Conservation (phyloP, 2,329 filamentous ascomycete genomes). For the Blastomyces silverae region DNA sequence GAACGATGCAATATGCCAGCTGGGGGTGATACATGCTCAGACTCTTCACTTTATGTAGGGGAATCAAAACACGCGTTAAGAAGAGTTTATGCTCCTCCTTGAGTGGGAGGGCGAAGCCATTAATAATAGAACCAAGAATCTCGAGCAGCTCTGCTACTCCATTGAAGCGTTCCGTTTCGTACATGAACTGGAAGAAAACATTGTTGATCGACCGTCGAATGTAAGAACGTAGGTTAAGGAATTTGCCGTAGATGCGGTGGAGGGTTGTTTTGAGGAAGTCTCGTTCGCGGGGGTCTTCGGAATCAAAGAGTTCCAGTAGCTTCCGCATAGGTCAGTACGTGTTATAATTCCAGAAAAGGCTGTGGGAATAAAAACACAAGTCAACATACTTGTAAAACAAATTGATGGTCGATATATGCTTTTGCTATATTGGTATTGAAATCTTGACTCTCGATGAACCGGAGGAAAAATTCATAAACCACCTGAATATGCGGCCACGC, state of each 20-base stretch:
- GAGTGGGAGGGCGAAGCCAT: slow-evolving; percentile 89
- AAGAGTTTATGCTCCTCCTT: slow-evolving; percentile 99
- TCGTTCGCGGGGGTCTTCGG: slow-evolving; percentile 89
- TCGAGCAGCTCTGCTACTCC: slow-evolving; percentile 94
- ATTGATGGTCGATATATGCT: slow-evolving; percentile 96
- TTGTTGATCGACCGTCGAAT: slow-evolving; percentile 99
- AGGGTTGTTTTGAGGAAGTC: slow-evolving; percentile 98
- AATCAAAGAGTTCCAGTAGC: slow-evolving; percentile 96
- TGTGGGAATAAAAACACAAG: slow-evolving; percentile 16
- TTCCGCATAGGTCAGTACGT: slow-evolving; percentile 32
- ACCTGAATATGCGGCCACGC: slow-evolving; percentile 99
- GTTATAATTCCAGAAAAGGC: neutral
- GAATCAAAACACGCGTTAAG: slow-evolving; percentile 83
- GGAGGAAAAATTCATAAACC: slow-evolving; percentile 97
- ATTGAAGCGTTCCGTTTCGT: slow-evolving; percentile 97
- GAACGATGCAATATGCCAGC: slow-evolving; percentile 96
- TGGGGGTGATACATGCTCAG: slow-evolving; percentile 99
- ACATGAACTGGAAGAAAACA: slow-evolving; percentile 99
- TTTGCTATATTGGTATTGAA: slow-evolving; percentile 99
- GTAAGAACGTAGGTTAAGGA: slow-evolving; percentile 93
- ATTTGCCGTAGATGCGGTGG: slow-evolving; percentile 97
- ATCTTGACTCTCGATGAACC: slow-evolving; percentile 98
- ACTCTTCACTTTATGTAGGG: slow-evolving; percentile 96
- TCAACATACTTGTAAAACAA: slow-evolving; percentile 66
- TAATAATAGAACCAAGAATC: slow-evolving; percentile 97